Percentiles rank a stretch among this genome's conserved stretches.
Evolutionary conservation across 1,284 basidiomycete species (phyloP).

Genomic region (Meira nashicola): DNA sequence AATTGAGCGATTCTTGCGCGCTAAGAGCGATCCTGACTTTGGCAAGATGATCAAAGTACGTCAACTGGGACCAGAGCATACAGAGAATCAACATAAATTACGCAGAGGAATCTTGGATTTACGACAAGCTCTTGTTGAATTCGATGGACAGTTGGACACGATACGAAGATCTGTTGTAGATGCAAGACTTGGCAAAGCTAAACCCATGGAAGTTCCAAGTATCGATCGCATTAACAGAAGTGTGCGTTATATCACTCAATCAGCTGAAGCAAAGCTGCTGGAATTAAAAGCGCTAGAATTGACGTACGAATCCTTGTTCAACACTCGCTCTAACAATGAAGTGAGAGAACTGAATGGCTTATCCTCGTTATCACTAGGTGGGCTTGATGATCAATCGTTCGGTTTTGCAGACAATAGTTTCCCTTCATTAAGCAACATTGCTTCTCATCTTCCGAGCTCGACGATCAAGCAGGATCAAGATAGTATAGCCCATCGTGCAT

Average conservation of each 20-base stretch:
- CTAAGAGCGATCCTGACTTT: constrained; percentile 70
- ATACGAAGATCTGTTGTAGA: constrained; percentile 68
- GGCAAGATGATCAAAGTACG: constrained; percentile 72
- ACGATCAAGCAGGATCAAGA: constrained; percentile 23
- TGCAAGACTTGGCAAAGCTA: constrained; percentile 63
- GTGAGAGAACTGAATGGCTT: neutral
- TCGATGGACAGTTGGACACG: constrained; percentile 67
- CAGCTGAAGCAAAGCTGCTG: constrained; percentile 61
- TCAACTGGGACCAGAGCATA: constrained; percentile 78
- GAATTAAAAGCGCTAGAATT: constrained; percentile 62
- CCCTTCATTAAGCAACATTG: constrained; percentile 17
- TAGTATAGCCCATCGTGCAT: constrained; percentile 2
- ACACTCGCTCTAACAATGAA: neutral
- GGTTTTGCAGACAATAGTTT: constrained; percentile 15
- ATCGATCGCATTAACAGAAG: constrained; percentile 77
- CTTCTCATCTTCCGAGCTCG: too few relatives aligned
- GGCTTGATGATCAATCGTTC: constrained; percentile 1
- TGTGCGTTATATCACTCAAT: constrained; percentile 70
- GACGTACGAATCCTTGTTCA: constrained; percentile 56
- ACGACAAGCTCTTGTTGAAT: constrained; percentile 54
- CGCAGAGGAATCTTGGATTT: constrained; percentile 63
- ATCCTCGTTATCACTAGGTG: neutral
- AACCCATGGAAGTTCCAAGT: constrained; percentile 64
- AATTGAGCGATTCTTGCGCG: constrained; percentile 63
- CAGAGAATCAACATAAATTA: constrained; percentile 73